Evolutionary conservation across 768 basidiomycete genomes (phyloP), one percentile per base, ranked within the genome.

Genomic region (Hericium coralloides): DNA sequence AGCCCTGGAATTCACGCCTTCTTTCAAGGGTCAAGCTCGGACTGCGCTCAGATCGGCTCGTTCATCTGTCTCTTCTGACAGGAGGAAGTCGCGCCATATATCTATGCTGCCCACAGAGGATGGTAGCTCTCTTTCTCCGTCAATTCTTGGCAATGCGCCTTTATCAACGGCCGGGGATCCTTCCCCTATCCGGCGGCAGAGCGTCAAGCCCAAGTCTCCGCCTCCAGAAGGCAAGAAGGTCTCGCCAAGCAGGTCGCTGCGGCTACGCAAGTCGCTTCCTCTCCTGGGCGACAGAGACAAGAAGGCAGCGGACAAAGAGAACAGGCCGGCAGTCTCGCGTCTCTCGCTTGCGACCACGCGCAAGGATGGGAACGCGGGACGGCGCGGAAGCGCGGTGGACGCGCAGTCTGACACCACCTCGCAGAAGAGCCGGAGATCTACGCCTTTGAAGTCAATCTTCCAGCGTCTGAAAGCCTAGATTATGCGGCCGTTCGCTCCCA

Each of bases 401-500:
- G 25, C 53, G 23, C 52, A 25, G 31, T 18, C 20, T 25, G 55
- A 51, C 18, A 38, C 36, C 22, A 22, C 31, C 45, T 50, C 49
- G 23, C 58, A 56, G 31, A 60, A 55, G 41, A 25, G 55, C 47
- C 51, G 59, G 31, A 45, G 61, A 23, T 58, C 59, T 17, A 62
- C 59, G 49, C 59, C 61, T 15, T 45, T 62, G 56, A 62, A 58
- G 52, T 61, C 54, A 12, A 58, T 62, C 38, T 43, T 62, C 38
- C 49, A 23, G 49, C 49, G 23, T 50, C 23, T 23, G 26, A 50
- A 50, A 50, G 49, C 22, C 9, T 50, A 50, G 49, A n/a, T 17
- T 50, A 12, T 15, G 22, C 3, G 23, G 3, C 22, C 12, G 25
- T 17, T 50, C 49, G 43, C 43, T 45, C 43, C 43, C 12, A 45